Evolutionary conservation across 2,329 filamentous ascomycete species (phyloP), one percentile per base, ranked within the genome.

Genomic region (Fusarium sp.): DNA sequence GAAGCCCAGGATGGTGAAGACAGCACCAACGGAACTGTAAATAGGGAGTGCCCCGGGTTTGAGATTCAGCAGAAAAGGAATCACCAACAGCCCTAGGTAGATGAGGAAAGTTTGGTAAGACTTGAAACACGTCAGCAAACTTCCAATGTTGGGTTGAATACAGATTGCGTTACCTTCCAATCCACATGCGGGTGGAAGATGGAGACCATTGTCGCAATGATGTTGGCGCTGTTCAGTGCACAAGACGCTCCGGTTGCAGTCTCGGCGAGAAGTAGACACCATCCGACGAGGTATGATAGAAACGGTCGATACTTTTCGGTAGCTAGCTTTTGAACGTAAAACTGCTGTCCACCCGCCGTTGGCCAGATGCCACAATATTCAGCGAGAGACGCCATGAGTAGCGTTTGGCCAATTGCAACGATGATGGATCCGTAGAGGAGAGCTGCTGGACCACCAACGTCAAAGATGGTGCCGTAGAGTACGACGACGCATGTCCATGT

Each of bases 401-500:
- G 6, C 0, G 51, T 58, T 8, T 65, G 62, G 6, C 62, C 62
- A 3, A 63, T 48, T 11, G 52, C 45, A 4, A 65, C 62, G 27
- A 65, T 63, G 17, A 65, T 63, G 4, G 62, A 58, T 3, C 51
- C 53, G 11, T 65, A 65, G 2, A 65, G 43, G 13, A 65, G 53
- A 0, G 36, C 41, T 4, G 47, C 42, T 13, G 62, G 62, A 1
- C 62, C 62, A 4, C 62, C 58, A 3, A 65, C 42, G 15, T 63
- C 58, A 4, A 65, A 65, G 1, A 65, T 57, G 7, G 45, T 54
- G 6, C 58, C 48, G 7, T 65, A 65, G 6, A 65, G 31, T 3
- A 65, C 62, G 5, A 65, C 45, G 17, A 58, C 47, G 20, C 62
- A 65, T 9, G 62, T 65, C 62, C 62, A 65, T 35, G 51, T 65